These are phyloP conservation scores for Lanmaoa rubissima DNA, from an alignment of 768 basidiomycete genomes.

Conservation along the genomic window DNA sequence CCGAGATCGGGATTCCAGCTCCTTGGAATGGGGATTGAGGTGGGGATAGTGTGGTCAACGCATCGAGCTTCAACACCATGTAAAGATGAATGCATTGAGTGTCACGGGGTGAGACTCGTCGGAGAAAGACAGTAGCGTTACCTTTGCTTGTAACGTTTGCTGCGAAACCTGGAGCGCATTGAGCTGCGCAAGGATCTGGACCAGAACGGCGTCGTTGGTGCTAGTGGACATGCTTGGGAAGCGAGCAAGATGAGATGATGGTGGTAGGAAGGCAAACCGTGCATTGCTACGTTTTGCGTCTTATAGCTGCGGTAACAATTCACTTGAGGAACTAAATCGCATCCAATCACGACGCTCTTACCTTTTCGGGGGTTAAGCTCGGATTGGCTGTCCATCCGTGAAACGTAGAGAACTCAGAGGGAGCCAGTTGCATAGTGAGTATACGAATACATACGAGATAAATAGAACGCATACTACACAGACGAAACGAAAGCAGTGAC, in stretches of 20 bases:
- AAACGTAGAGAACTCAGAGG: no score
- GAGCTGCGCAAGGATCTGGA: slow-evolving; percentile 72
- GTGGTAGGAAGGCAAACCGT: slow-evolving; percentile 11
- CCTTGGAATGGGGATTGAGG: slow-evolving; percentile 21
- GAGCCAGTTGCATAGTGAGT: no score
- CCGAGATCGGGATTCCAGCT: slow-evolving; percentile 30
- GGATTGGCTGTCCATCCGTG: no score
- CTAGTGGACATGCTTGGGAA: slow-evolving; percentile 27
- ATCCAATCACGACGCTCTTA: background rate
- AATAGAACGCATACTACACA: background rate
- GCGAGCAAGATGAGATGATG: slow-evolving; percentile 8
- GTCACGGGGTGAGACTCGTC: background rate
- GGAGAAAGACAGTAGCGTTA: slow-evolving; percentile 26
- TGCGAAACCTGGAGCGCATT: slow-evolving; percentile 71
- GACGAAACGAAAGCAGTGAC: background rate
- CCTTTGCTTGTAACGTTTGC: slow-evolving; percentile 78
- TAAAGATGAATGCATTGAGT: background rate
- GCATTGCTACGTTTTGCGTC: background rate
- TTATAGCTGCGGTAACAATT: slow-evolving; percentile 1
- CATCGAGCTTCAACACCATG: slow-evolving; percentile 47
- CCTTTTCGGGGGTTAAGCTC: slow-evolving; percentile 1
- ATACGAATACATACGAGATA: background rate
- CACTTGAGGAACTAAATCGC: background rate
- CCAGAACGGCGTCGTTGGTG: slow-evolving; percentile 53
- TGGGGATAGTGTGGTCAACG: slow-evolving; percentile 32